A percentile compares a stretch with the other conserved stretches of the same genome.
phyloP scores from a whole-genome alignment of 83 land plant species.

The Picea engelmannii region DNA sequence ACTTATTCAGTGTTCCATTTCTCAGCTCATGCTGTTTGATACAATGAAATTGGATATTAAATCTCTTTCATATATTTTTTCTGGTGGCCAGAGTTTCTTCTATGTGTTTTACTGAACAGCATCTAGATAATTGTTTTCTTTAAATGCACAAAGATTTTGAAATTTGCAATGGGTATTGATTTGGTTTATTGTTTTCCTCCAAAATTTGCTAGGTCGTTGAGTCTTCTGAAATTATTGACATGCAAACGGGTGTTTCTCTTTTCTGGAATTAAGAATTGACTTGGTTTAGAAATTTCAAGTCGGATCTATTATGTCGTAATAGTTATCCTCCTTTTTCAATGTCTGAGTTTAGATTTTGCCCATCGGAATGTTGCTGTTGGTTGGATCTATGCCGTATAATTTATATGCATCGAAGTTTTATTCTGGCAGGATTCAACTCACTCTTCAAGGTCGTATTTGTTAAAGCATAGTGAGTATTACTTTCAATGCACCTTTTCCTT shows the following conservation, averaged over 20 bases:
- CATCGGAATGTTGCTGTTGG: not conserved
- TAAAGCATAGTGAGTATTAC: not conserved
- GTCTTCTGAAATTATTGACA: not conserved
- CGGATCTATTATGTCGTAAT: not conserved
- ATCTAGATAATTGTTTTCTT: not conserved
- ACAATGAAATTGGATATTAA: not conserved
- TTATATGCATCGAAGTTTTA: not conserved
- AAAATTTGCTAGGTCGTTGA: not conserved
- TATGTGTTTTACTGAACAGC: not conserved
- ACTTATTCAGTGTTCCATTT: not conserved
- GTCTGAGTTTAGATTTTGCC: not conserved
- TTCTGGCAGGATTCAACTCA: not conserved
- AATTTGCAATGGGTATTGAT: not conserved
- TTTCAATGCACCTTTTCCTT: not conserved
- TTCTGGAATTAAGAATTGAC: not conserved
- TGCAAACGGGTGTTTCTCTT: not conserved
- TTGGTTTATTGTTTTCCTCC: not conserved
- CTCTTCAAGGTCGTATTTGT: not conserved
- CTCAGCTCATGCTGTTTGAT: slow-evolving; percentile 3
- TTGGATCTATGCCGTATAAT: not conserved
- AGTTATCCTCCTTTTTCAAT: not conserved
- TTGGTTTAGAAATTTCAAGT: not conserved
- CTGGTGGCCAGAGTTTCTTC: not conserved
- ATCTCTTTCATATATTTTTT: not conserved
- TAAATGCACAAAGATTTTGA: not conserved